Percentiles rank a stretch among this genome's conserved stretches.
These are phyloP conservation scores for Ophiosphaerella korrae DNA, from an alignment of 2,329 filamentous ascomycete genomes.

Conservation along the genomic window DNA sequence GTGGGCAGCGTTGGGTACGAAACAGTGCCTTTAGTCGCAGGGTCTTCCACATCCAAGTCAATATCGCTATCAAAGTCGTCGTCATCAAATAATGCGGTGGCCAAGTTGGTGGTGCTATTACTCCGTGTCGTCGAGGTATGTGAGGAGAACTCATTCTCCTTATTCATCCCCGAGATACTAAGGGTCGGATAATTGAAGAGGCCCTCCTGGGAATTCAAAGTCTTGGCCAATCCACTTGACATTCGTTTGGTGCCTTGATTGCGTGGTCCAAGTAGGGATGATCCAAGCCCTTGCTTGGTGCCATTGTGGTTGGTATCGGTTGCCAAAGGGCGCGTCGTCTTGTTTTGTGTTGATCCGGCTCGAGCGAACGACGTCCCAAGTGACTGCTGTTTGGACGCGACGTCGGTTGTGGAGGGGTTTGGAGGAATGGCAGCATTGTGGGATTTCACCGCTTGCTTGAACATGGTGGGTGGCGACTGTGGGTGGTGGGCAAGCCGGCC, in stretches of 20 bases:
- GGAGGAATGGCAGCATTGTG: conserved; percentile 42
- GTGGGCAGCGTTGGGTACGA: conserved; percentile 49
- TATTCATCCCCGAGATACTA: conserved; percentile 31
- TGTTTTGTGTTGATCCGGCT: conserved; percentile 37
- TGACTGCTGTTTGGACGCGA: conserved; percentile 34
- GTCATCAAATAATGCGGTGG: conserved; percentile 62
- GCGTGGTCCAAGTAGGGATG: conserved; percentile 11
- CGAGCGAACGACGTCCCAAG: conserved; percentile 49
- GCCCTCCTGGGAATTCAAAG: conserved; percentile 44
- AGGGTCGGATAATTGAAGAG: conserved; percentile 35
- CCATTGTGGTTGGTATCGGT: conserved; percentile 41
- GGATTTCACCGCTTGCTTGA: conserved; percentile 48
- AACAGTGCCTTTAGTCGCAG: conserved; percentile 54
- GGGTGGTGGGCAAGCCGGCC: conserved; percentile 22
- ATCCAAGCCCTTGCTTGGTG: conserved; percentile 4
- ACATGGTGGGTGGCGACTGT: conserved; percentile 38
- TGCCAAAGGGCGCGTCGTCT: conserved; percentile 38
- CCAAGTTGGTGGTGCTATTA: conserved; percentile 25
- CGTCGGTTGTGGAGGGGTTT: conserved; percentile 23
- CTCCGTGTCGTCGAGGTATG: conserved; percentile 18
- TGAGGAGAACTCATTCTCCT: conserved; percentile 28
- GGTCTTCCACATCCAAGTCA: conserved; percentile 71
- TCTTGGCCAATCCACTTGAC: conserved; percentile 54
- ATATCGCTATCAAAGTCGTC: conserved; percentile 88
- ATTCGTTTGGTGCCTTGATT: conserved; percentile 51